Evolutionary conservation across 208 protist species (phyloP), one percentile per base, ranked within the genome.

Genomic region (Trypanosomatidae sp.): DNA sequence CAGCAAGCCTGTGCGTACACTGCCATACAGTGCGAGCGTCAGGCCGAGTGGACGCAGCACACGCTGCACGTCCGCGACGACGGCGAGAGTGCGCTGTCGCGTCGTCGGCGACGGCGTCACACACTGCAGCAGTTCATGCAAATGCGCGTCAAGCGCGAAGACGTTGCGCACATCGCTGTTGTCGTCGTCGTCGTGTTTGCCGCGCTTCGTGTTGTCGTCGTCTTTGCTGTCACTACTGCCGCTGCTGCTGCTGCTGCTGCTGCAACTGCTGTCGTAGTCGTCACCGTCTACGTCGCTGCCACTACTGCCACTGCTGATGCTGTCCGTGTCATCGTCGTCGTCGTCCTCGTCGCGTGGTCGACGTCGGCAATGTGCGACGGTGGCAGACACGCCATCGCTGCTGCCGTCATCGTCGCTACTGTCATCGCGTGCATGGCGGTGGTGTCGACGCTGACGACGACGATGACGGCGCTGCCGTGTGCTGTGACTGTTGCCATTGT

Each of bases 21-120:
- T 92, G 11, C 84, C 84, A 60, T 84, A 92, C 1, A 85, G 48
- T n/a, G 71, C 48, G 0, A 70, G 66, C n/a, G 49, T 42, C 4
- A 86, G 13, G 7, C 65, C 71, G 6, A 68, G 22, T 0, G 21
- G 19, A 24, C 42, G 39, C 23, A 90, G 43, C 11, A 61, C 38
- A 3, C 2, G 4, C 8, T 46, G 50, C 20, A 87, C 30, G 39
- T 81, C 81, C 2, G 47, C 8, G 7, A 90, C 43, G 11, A 87
- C 76, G 11, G 35, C 25, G 23, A 69, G 33, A 13, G 62, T 61
- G 5, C 32, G 33, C 7, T 65, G 44, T 16, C 48, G 59, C 19
- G 66, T 62, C 15, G 38, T 38, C 3, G 23, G 1, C 8, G 59
- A 70, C 4, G 73, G 75, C 2, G 69, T 48, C 30, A 86, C 38